A percentile compares a stretch with the other conserved stretches of the same genome.
Conservation (phyloP, 192 early-diverging fungal genomes). For the Backusella westeae region DNA sequence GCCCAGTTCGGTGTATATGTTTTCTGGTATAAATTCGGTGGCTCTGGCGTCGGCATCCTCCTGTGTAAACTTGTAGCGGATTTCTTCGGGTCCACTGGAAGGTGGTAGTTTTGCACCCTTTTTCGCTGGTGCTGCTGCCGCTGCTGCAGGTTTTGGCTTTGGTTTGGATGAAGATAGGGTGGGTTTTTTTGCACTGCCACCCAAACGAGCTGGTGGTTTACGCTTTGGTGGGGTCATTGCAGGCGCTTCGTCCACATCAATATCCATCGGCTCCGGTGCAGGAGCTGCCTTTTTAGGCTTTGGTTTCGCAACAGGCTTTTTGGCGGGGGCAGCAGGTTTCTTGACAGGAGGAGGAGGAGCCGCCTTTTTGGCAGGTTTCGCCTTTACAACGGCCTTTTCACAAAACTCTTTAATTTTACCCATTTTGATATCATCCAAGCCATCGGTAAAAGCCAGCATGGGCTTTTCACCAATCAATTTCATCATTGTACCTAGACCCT, state of each 20-base stretch:
- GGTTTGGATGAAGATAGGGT: constrained; percentile 34
- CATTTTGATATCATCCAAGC: constrained; percentile 84
- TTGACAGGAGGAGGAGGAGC: constrained; percentile 36
- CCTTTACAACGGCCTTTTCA: constrained; percentile 84
- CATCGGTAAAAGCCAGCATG: constrained; percentile 71
- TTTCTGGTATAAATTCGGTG: constrained; percentile 58
- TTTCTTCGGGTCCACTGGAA: constrained; percentile 52
- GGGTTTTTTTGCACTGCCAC: constrained; percentile 40
- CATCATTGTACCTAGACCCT: constrained; percentile 88
- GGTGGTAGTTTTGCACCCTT: constrained; percentile 41
- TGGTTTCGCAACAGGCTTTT: constrained; percentile 2
- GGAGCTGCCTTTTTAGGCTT: constrained; percentile 15
- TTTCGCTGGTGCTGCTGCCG: constrained; percentile 31
- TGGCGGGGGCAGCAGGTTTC: background rate
- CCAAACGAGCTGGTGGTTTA: constrained; percentile 28
- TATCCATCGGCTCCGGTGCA: constrained; percentile 35
- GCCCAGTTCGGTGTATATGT: constrained; percentile 57
- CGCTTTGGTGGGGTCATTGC: constrained; percentile 33
- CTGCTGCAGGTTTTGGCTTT: constrained; percentile 25
- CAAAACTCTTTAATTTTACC: constrained; percentile 86
- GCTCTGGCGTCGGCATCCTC: constrained; percentile 71
- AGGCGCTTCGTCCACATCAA: constrained; percentile 23
- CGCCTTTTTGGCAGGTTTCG: constrained; percentile 54
- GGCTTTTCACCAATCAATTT: constrained; percentile 81
- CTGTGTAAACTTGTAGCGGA: constrained; percentile 69